These are phyloP conservation scores for Trichoderma atroviride DNA, from an alignment of 2,329 filamentous ascomycete genomes.

Conservation along the genomic window DNA sequence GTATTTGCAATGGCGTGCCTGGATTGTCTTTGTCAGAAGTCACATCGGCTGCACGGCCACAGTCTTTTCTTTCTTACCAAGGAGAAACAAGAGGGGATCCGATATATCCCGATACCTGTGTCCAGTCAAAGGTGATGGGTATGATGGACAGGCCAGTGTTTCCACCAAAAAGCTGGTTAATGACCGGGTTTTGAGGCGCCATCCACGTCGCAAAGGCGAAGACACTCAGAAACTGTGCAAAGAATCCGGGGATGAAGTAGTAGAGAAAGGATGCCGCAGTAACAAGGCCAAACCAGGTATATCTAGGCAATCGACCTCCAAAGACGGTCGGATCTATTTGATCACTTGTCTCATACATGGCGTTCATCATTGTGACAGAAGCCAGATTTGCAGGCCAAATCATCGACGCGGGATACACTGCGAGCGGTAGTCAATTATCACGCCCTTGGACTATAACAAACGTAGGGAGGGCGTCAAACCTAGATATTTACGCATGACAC, in stretches of 20 bases:
- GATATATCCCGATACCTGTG: conserved; percentile 69
- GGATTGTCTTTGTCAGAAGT: neutral
- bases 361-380: conserved; percentile 68
- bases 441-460: neutral
- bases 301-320: conserved; percentile 68
- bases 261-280: conserved; percentile 63
- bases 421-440: conserved; percentile 13
- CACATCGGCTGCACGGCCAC: too few species aligned
- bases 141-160: conserved; percentile 67
- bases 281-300: conserved; percentile 64
- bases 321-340: conserved; percentile 53
- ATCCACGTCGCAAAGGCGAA: conserved; percentile 76
- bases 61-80: conserved; percentile 51
- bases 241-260: conserved; percentile 70
- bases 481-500: conserved; percentile 66
- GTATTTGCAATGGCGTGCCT: conserved; percentile 75
- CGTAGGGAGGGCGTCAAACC: conserved; percentile 42
- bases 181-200: conserved; percentile 64
- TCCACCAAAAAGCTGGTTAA: conserved; percentile 76
- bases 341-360: conserved; percentile 67
- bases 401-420: conserved; percentile 69
- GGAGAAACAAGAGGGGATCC: conserved; percentile 70
- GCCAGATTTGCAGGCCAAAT: conserved; percentile 74
- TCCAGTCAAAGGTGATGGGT: conserved; percentile 78
- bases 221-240: conserved; percentile 69